These are phyloP conservation scores for Phialophora expanda DNA, from an alignment of 2,329 filamentous ascomycete species.

Conservation along the genomic window DNA sequence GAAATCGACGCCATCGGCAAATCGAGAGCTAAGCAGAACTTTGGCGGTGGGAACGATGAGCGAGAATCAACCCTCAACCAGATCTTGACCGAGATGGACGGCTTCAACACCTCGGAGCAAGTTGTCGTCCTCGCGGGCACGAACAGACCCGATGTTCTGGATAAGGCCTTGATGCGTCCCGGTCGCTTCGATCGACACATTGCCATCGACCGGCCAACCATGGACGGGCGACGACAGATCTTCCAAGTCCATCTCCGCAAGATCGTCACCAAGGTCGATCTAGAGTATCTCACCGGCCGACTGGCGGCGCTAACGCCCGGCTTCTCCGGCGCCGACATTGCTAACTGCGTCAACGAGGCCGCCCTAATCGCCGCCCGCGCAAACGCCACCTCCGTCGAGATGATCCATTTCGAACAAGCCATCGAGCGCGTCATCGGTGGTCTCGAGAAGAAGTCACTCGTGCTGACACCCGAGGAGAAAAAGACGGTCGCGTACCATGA, in stretches of 20 bases:
- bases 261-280: slow-evolving; percentile 89
- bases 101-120: slow-evolving; percentile 95
- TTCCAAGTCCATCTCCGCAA: slow-evolving; percentile 94
- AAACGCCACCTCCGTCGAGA: slow-evolving; percentile 78
- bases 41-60: slow-evolving; percentile 93
- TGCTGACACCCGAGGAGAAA: slow-evolving; percentile 92
- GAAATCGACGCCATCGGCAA: slow-evolving; percentile 98
- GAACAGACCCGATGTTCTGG: slow-evolving; percentile 91
- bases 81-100: slow-evolving; percentile 98
- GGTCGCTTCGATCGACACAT: slow-evolving; percentile 98
- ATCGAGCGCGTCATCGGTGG: slow-evolving; percentile 97
- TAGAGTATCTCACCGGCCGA: slow-evolving; percentile 84
- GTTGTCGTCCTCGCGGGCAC: slow-evolving; percentile 96
- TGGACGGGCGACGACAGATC: slow-evolving; percentile 95
- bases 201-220: slow-evolving; percentile 89
- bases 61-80: slow-evolving; percentile 96
- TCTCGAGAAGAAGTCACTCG: slow-evolving; percentile 94
- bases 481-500: slow-evolving; percentile 97
- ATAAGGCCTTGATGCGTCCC: slow-evolving; percentile 94
- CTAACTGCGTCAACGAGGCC: slow-evolving; percentile 97
- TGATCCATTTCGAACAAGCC: slow-evolving; percentile 94
- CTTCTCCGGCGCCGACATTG: slow-evolving; percentile 96
- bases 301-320: slow-evolving; percentile 91
- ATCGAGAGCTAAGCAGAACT: slow-evolving; percentile 80
- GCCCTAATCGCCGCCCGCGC: slow-evolving; percentile 88